Conservation (phyloP, 1,284 basidiomycete species). For the Ustilago cynodontis region DNA sequence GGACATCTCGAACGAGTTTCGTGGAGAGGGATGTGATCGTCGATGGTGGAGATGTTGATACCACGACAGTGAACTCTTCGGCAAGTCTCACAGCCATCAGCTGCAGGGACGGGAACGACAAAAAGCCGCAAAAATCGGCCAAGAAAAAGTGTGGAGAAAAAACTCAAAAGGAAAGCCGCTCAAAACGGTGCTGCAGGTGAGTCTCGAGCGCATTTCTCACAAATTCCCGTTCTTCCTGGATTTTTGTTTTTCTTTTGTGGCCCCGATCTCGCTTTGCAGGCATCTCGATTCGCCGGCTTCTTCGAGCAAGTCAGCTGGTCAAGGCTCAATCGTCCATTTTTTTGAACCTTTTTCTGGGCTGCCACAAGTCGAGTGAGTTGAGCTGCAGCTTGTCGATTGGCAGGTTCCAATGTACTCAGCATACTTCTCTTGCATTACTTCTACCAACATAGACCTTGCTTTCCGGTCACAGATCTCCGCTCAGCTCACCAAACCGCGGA, state of each 20-base stretch:
- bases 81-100: background rate
- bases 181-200: background rate
- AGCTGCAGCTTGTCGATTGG: background rate
- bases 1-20: slow-evolving; percentile 11
- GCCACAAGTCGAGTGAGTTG: background rate
- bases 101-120: background rate
- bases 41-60: background rate
- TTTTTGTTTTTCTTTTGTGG: background rate
- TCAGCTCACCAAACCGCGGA: slow-evolving; percentile 8
- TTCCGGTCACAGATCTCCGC: slow-evolving; percentile 16
- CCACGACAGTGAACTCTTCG: background rate
- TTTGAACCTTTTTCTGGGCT: slow-evolving; percentile 2
- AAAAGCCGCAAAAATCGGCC: background rate
- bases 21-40: background rate
- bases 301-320: background rate
- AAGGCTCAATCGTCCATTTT: slow-evolving; percentile 1
- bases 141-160: slow-evolving; percentile 39
- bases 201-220: background rate
- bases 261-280: background rate
- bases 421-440: background rate
- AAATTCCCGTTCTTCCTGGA: background rate
- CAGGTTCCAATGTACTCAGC: background rate
- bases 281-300: background rate
- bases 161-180: slow-evolving; percentile 3
- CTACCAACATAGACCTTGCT: background rate